A percentile compares a stretch with the other conserved stretches of the same genome.
Evolutionary conservation across 83 land plant genomes (phyloP).

Genomic region (Picea mariana): DNA sequence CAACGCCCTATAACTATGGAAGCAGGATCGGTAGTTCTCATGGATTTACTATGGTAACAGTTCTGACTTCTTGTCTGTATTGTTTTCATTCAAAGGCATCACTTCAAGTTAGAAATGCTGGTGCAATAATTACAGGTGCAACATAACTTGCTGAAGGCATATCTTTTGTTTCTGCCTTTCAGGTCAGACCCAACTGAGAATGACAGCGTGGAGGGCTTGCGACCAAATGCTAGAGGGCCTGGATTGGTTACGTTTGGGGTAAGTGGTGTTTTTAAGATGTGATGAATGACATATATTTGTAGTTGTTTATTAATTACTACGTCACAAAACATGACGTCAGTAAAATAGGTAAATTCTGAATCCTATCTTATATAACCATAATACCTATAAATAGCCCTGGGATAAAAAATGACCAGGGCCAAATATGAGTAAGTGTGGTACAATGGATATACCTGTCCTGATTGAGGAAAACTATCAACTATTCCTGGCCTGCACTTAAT

Average conservation of each 20-base stretch:
- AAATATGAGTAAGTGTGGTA: no score
- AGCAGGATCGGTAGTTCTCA: constrained; percentile 94
- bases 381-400: no score
- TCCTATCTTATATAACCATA: neutral
- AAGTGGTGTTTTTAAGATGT: constrained; percentile 22
- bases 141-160: constrained; percentile 7
- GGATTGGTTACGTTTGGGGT: constrained; percentile 87
- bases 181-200: constrained; percentile 93
- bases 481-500: no score
- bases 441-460: no score
- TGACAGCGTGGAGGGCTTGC: constrained; percentile 84
- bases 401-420: no score
- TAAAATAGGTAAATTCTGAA: neutral
- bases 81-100: neutral
- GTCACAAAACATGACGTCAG: neutral
- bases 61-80: constrained; percentile 5
- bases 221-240: constrained; percentile 89
- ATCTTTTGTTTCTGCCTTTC: neutral
- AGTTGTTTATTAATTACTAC: neutral
- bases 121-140: neutral
- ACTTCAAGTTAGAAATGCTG: neutral
- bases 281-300: neutral
- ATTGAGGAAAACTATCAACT: no score
- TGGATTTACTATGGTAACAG: constrained; percentile 87
- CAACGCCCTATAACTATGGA: constrained; percentile 98